phyloP scores from a whole-genome alignment of 129 eudicot species.

The Daucus carota region DNA sequence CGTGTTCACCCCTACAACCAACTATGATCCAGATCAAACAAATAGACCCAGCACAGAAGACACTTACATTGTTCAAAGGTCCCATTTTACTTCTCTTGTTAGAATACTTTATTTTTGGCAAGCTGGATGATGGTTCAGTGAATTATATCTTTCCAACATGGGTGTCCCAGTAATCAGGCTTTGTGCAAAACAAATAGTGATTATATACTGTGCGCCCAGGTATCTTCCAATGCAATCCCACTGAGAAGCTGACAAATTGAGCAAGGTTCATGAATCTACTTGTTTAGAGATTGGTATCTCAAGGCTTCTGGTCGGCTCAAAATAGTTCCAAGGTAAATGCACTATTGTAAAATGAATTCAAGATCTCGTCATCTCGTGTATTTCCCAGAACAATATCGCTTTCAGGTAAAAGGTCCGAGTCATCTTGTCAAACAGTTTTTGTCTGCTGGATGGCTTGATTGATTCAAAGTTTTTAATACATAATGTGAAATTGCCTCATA shows the following conservation, averaged over 20 bases:
- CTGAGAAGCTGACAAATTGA: background rate
- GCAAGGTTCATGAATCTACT: background rate
- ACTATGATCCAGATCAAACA: background rate
- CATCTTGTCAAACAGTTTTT: too few relatives aligned
- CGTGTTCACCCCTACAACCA: too few relatives aligned
- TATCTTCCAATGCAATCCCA: background rate
- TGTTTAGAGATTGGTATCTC: background rate
- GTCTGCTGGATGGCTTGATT: too few relatives aligned
- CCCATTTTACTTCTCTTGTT: background rate
- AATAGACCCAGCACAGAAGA: background rate
- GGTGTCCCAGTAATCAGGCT: background rate
- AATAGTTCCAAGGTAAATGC: background rate
- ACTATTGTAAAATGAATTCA: too few relatives aligned
- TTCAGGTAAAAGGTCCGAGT: too few relatives aligned
- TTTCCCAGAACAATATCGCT: too few relatives aligned
- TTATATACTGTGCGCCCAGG: background rate
- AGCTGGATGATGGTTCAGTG: conserved; percentile 4
- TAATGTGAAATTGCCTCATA: too few relatives aligned
- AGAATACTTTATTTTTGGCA: background rate
- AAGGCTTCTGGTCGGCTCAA: conserved; percentile 2
- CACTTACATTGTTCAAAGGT: background rate
- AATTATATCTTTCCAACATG: background rate
- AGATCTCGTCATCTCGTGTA: too few relatives aligned
- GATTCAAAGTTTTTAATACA: too few relatives aligned
- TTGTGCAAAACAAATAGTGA: background rate